Evolutionary conservation across 176 grass and related monocot species (phyloP), one percentile per base, ranked within the genome.

Genomic region (Avena eriantha): DNA sequence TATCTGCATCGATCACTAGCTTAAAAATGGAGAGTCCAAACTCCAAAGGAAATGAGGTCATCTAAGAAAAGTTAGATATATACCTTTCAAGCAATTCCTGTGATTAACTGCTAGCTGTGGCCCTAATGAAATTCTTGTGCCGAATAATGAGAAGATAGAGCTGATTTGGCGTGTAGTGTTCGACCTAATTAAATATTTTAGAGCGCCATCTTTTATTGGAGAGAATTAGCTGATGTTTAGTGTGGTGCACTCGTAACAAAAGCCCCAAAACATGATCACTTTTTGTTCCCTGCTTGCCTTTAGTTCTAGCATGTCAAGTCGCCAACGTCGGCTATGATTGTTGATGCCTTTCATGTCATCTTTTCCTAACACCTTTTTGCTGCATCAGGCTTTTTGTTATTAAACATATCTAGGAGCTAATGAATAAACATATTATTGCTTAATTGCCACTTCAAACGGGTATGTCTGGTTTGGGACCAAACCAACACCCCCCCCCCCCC

Each of bases 181-280:
- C 79, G 39, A 71, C 78, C n/a, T 86, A 66, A 90, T 70, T 63
- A 71, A 90, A 72, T 72, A 78, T 70, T 82, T 90, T 59, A 17
- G 59, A 43, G 21, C 63, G 23, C 16, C 1, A 5, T 0, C 71
- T 46, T 16, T 34, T 18, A 1, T 49, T 8, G n/a, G 34, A 46
- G 17, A 7, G 39, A 7, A 66, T 34, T 56, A 55, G 66, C 2
- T 41, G 60, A 85, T 10, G 49, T 78, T 82, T 76, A 78, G 70
- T 33, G 71, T 31, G 16, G 26, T 49, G 36, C 78, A 41, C 29
- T 69, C 23, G 7, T 57, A 57, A 58, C 26, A 49, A 76, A 65
- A 79, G 23, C 1, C 24, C 1, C 39, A n/a, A 72, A 46, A 46
- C 36, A 46, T 48, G 60, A 82, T 39, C 51, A 70, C 24, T 5